A percentile compares a stretch with the other conserved stretches of the same genome.
phyloP scores from a whole-genome alignment of 140 eudicot species.

The Bidens hawaiensis region DNA sequence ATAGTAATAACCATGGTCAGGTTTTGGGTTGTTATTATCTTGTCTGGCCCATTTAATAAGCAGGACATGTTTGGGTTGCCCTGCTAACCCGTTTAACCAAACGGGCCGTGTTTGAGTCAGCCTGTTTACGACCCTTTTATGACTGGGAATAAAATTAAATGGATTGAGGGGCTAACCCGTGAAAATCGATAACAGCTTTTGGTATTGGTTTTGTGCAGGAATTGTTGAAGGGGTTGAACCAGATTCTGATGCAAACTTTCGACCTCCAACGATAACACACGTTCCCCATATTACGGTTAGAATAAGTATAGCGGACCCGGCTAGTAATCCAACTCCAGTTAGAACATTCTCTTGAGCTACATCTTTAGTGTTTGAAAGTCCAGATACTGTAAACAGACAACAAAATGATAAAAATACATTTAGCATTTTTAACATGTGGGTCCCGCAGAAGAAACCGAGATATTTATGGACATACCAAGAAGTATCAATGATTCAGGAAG shows the following conservation, averaged over 20 bases:
- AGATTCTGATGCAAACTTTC: slow-evolving; percentile 18
- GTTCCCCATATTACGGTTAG: slow-evolving; percentile 81
- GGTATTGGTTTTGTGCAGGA: slow-evolving; percentile 23
- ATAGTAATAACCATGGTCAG: background rate
- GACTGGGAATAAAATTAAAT: background rate
- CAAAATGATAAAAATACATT: background rate
- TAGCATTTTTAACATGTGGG: background rate
- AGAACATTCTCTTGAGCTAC: slow-evolving; percentile 61
- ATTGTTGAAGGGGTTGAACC: slow-evolving; percentile 12
- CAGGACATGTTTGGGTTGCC: background rate
- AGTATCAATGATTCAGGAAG: slow-evolving; percentile 57
- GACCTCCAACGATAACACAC: slow-evolving; percentile 54
- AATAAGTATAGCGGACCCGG: slow-evolving; percentile 68
- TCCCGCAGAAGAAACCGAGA: background rate
- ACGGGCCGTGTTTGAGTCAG: background rate
- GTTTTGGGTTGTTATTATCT: background rate
- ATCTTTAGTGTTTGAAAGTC: slow-evolving; percentile 46
- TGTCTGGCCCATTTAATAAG: background rate
- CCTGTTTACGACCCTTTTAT: background rate
- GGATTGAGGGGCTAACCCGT: slow-evolving; percentile 32
- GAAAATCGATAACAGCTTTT: slow-evolving; percentile 28
- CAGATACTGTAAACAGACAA: slow-evolving; percentile 51
- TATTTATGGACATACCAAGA: slow-evolving; percentile 35
- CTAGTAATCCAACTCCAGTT: slow-evolving; percentile 74
- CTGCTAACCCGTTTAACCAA: background rate